phyloP scores from a whole-genome alignment of 306 rosid species.

The Vicia villosa region DNA sequence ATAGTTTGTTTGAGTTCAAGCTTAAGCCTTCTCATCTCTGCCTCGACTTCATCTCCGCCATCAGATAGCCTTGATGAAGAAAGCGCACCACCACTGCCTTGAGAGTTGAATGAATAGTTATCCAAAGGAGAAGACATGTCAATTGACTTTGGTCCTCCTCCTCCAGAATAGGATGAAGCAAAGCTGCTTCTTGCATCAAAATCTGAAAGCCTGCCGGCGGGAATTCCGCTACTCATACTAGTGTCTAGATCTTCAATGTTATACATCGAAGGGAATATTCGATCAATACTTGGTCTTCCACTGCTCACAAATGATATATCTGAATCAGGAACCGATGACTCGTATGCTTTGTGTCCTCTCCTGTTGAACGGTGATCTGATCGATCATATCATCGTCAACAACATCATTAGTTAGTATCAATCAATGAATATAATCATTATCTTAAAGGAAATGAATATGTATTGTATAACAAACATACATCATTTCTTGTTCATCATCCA shows the following conservation, averaged over 20 bases:
- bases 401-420: neutral
- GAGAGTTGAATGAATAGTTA: slow-evolving; percentile 43
- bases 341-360: slow-evolving; percentile 44
- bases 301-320: slow-evolving; percentile 77
- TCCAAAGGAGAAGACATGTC: slow-evolving; percentile 30
- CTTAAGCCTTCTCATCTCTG: slow-evolving; percentile 82
- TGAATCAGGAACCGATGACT: slow-evolving; percentile 43
- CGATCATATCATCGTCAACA: neutral
- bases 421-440: neutral
- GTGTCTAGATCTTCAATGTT: slow-evolving; percentile 32
- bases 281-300: slow-evolving; percentile 58
- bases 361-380: slow-evolving; percentile 72
- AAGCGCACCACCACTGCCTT: slow-evolving; percentile 16
- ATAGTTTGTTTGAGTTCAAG: slow-evolving; percentile 86
- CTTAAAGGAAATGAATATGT: neutral
- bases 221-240: slow-evolving; percentile 6
- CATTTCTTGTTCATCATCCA: slow-evolving; percentile 50
- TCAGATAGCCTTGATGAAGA: slow-evolving; percentile 32
- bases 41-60: slow-evolving; percentile 62
- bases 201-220: slow-evolving; percentile 48
- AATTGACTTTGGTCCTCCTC: slow-evolving; percentile 33
- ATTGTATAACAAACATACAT: slow-evolving; percentile 44
- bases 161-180: slow-evolving; percentile 43
- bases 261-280: slow-evolving; percentile 40
- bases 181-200: slow-evolving; percentile 49